Conservation (phyloP, 2,329 filamentous ascomycete species). For the Alternaria metachromatica region DNA sequence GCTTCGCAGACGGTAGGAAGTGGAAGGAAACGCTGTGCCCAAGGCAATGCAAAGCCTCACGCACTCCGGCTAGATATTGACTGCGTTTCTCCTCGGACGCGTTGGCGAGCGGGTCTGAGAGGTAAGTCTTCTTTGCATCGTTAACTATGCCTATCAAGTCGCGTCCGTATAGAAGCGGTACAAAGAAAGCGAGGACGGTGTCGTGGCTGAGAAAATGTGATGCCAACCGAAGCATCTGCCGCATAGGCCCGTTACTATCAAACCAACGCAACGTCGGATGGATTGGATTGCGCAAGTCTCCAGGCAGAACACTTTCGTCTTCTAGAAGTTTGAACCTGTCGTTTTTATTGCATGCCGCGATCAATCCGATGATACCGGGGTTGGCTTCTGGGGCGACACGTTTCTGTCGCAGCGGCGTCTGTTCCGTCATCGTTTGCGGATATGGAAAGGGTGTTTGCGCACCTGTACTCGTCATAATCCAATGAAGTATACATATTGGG, state of each 20-base stretch:
- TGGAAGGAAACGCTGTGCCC: constrained; percentile 30
- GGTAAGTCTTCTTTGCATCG: constrained; percentile 18
- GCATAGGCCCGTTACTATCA: constrained; percentile 17
- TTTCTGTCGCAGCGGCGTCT: constrained; percentile 5
- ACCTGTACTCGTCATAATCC: not conserved
- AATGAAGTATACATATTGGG: constrained; percentile 3
- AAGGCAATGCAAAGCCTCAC: constrained; percentile 35
- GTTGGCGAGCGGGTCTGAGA: constrained; percentile 27
- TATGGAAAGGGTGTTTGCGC: not conserved
- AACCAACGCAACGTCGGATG: constrained; percentile 40
- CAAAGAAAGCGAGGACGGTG: constrained; percentile 39
- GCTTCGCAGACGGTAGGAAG: constrained; percentile 19
- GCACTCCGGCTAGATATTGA: constrained; percentile 24
- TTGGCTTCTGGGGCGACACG: constrained; percentile 1
- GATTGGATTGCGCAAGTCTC: constrained; percentile 36
- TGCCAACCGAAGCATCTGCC: constrained; percentile 38
- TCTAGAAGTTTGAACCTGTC: constrained; percentile 43
- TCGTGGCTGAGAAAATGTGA: constrained; percentile 43
- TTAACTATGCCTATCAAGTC: constrained; percentile 13
- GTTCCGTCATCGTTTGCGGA: constrained; percentile 8
- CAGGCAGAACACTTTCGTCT: constrained; percentile 24
- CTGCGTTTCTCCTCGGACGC: constrained; percentile 17
- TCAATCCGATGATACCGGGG: constrained; percentile 22
- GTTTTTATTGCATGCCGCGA: constrained; percentile 32
- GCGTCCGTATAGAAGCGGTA: constrained; percentile 36